These are phyloP conservation scores for Cryptococcus hybrid DNA, from an alignment of 1,284 basidiomycete species.

Conservation along the genomic window DNA sequence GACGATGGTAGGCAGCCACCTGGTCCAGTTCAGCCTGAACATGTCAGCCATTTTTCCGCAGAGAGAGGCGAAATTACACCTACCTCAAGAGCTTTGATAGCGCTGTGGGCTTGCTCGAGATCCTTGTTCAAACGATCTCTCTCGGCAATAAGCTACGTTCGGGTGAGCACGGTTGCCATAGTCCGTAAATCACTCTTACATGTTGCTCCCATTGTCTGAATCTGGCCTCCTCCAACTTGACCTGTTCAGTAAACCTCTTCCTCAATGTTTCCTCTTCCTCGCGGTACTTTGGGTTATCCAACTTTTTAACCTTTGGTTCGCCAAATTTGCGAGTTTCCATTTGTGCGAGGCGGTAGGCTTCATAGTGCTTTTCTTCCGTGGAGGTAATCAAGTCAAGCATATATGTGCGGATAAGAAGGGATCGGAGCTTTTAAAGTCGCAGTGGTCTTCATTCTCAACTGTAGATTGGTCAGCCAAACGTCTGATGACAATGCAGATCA, in stretches of 20 bases:
- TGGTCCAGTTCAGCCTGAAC: conserved; percentile 72
- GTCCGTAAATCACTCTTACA: conserved; percentile 55
- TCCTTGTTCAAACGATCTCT: conserved; percentile 97
- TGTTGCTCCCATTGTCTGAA: conserved; percentile 99
- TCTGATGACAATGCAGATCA: not conserved
- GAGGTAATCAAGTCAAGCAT: conserved; percentile 98
- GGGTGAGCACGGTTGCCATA: not conserved
- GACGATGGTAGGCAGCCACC: conserved; percentile 73
- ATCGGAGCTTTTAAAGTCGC: conserved; percentile 99
- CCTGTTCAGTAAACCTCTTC: conserved; percentile 99
- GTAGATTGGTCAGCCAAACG: conserved; percentile 5
- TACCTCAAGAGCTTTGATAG: conserved; percentile 81
- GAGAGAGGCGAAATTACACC: conserved; percentile 5
- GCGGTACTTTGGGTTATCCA: conserved; percentile 99
- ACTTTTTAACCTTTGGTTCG: conserved; percentile 97
- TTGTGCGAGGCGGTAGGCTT: conserved; percentile 96
- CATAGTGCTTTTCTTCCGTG: conserved; percentile 95
- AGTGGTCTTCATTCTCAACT: conserved; percentile 99
- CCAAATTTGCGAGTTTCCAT: conserved; percentile 99
- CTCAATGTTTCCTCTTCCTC: conserved; percentile 96
- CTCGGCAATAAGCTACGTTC: conserved; percentile 81
- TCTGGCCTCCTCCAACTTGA: conserved; percentile 96
- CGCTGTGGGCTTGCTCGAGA: conserved; percentile 78
- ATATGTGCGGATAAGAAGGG: conserved; percentile 93
- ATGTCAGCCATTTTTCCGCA: conserved; percentile 4